Percentiles rank a stretch among this genome's conserved stretches.
These are phyloP conservation scores for Penicillium odoratum DNA, from an alignment of 495 filamentous ascomycete species.

Conservation along the genomic window DNA sequence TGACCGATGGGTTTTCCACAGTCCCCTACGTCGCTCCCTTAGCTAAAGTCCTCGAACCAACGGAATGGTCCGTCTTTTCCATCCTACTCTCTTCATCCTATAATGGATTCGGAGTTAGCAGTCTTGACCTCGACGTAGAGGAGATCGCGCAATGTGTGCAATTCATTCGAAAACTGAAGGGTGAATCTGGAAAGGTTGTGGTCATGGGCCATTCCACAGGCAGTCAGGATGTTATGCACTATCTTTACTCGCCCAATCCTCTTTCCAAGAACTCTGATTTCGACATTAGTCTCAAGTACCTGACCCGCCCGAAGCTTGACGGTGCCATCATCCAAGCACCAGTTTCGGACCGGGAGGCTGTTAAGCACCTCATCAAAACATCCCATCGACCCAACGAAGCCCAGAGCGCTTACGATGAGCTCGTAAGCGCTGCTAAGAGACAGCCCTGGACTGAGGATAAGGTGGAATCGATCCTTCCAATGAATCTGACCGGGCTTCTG, in stretches of 20 bases:
- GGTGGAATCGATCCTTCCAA: slow-evolving; percentile 58
- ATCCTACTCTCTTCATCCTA: slow-evolving; percentile 64
- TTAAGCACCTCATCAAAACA: slow-evolving; percentile 35
- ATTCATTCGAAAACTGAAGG: slow-evolving; percentile 60
- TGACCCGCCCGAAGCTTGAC: slow-evolving; percentile 55
- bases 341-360: slow-evolving; percentile 73
- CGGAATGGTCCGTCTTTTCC: slow-evolving; percentile 61
- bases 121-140: slow-evolving; percentile 66
- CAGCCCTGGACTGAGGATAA: slow-evolving; percentile 43
- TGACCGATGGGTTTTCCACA: slow-evolving; percentile 76
- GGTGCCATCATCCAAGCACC: slow-evolving; percentile 83
- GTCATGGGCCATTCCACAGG: slow-evolving; percentile 89
- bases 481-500: slow-evolving; percentile 42
- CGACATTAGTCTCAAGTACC: slow-evolving; percentile 24
- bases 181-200: slow-evolving; percentile 61
- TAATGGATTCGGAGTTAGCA: slow-evolving; percentile 69
- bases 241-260: slow-evolving; percentile 51
- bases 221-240: slow-evolving; percentile 84
- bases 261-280: slow-evolving; percentile 23
- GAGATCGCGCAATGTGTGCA: slow-evolving; percentile 72
- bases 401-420: slow-evolving; percentile 46
- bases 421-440: slow-evolving; percentile 51
- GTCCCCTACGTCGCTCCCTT: slow-evolving; percentile 60
- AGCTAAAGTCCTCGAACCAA: slow-evolving; percentile 56
- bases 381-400: slow-evolving; percentile 25